Conservation (phyloP, 371 early-diverging fungal genomes). For the Saksenaea vasiformis region DNA sequence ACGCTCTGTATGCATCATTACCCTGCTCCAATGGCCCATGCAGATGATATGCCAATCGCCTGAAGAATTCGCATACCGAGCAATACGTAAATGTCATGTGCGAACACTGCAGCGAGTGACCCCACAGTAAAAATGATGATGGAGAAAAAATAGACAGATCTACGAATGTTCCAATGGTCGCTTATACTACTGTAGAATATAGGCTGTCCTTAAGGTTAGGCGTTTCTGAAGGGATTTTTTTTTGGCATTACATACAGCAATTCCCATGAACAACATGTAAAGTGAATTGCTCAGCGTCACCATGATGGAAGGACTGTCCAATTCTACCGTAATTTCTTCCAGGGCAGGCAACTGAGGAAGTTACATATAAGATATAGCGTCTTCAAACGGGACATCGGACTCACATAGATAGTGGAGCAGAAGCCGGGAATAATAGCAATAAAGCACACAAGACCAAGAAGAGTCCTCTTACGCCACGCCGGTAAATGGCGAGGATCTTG, state of each 20-base stretch:
- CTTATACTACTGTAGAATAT: constrained; percentile 73
- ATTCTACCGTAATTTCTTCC: constrained; percentile 32
- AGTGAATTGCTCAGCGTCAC: constrained; percentile 61
- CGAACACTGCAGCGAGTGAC: constrained; percentile 70
- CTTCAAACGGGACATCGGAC: not conserved
- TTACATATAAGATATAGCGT: not conserved
- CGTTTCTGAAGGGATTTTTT: too few species aligned
- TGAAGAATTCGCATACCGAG: constrained; percentile 74
- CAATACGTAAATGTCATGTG: constrained; percentile 57
- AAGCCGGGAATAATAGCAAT: constrained; percentile 53
- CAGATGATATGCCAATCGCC: constrained; percentile 78
- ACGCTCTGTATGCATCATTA: constrained; percentile 16
- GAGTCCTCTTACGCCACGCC: constrained; percentile 36
- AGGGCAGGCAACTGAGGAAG: constrained; percentile 52
- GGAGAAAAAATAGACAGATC: constrained; percentile 65
- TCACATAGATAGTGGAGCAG: constrained; percentile 52
- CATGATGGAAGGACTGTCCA: constrained; percentile 44
- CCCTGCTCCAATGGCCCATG: constrained; percentile 75
- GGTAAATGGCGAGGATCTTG: constrained; percentile 41
- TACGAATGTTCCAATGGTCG: constrained; percentile 68
- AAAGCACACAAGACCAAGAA: constrained; percentile 43
- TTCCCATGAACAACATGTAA: constrained; percentile 68
- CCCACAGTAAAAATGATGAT: constrained; percentile 63
- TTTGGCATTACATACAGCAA: constrained; percentile 36
- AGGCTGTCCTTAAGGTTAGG: constrained; percentile 26